Evolutionary conservation across 768 basidiomycete species (phyloP).

Genomic region (Tephrocybe sp.): DNA sequence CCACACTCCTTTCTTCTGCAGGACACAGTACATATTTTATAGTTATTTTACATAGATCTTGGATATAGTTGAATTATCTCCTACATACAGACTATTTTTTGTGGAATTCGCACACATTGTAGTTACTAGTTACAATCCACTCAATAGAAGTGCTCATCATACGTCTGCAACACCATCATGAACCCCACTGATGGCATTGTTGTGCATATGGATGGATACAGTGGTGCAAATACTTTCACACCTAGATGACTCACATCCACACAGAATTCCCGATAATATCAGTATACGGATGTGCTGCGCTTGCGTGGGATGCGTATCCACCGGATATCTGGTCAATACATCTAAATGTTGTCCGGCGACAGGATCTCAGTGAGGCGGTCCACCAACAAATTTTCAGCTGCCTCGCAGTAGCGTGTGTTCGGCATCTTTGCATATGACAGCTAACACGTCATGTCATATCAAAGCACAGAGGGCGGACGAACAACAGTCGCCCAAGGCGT

Average conservation of each 20-base stretch:
- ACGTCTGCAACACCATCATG: not conserved
- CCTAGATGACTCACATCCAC: not conserved
- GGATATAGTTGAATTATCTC: slow-evolving; percentile 13
- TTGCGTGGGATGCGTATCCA: not conserved
- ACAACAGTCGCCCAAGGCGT: not conserved
- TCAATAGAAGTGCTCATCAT: slow-evolving; percentile 4
- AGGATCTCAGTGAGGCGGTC: not conserved
- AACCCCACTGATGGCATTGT: not conserved
- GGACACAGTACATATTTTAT: slow-evolving; percentile 16
- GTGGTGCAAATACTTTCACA: not conserved
- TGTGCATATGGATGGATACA: not conserved
- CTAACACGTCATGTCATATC: not conserved
- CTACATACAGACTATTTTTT: slow-evolving; percentile 14
- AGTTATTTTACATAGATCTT: slow-evolving; percentile 13
- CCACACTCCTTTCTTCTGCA: slow-evolving; percentile 17
- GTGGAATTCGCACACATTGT: slow-evolving; percentile 1
- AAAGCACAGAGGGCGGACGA: not conserved
- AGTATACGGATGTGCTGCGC: not conserved
- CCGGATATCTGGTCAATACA: not conserved
- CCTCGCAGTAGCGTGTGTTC: too few relatives aligned
- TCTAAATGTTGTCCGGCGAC: not conserved
- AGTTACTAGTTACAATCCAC: slow-evolving; percentile 1
- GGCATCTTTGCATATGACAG: not conserved
- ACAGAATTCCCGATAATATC: not conserved
- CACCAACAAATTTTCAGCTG: too few relatives aligned